Base-by-base conservation (phyloP, 345 rosid genomes). In the Camelina sativa region DNA sequence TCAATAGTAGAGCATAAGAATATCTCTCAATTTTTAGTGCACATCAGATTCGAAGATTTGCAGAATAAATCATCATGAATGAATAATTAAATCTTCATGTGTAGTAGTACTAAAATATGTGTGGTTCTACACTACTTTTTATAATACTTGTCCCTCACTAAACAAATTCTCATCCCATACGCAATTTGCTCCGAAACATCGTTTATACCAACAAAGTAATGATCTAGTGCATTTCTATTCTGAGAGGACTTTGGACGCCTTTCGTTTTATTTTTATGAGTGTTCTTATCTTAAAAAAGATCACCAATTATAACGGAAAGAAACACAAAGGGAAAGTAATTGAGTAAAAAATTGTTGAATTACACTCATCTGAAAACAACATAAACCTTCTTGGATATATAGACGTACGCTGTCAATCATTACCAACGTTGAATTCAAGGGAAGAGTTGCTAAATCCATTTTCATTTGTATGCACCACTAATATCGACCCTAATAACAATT, bases 71-170 rank as follows among this genome's bases (percentile, higher is more conserved):
- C 43, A 48, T 58, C 43, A 4, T 58, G 13, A 58, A 58, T 53
- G 43, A 62, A 41, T 22, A n/a, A n/a, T n/a, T n/a, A 62, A 62
- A 62, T 23, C 35, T 62, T 8, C 23, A 43, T 46, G 38, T 1
- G 13, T 37, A n/a, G n/a, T n/a, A n/a, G 25, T 23, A 38, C 5
- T 60, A 11, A 38, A 60, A 38, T 30, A 38, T 38, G 51, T 46
- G 53, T 59, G 28, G n/a, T 35, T 35, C 28, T 9, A 10, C 8
- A 7, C 37, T 35, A 59, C 46, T 37, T 59, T 37, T 59, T 2
- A 11, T 46, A 6, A 28, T 28, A 46, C 40, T 28, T 64, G 54
- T 25, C 53, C 67, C 53, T 63, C 67, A 63, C 65, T 61, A 20
- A 10, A 61, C 11, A 40, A 40, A 62, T 62, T 43, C 37, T 62